Conservation (phyloP, 208 protist species). For the Leishmania braziliensis region DNA sequence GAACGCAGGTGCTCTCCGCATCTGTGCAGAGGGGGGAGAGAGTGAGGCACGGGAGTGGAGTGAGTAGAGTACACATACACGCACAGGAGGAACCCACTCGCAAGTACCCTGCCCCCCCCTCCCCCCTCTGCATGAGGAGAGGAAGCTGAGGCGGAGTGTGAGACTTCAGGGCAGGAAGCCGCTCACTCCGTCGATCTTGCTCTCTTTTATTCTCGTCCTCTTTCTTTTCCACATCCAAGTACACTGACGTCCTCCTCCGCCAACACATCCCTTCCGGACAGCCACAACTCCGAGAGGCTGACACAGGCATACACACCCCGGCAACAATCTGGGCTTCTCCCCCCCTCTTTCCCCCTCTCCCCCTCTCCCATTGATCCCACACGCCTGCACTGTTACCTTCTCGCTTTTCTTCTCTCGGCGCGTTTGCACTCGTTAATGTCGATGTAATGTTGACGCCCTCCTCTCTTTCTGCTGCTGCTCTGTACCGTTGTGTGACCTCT, state of each 20-base stretch:
- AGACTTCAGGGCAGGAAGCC: not conserved
- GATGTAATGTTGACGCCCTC: too few species aligned
- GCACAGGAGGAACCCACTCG: not conserved
- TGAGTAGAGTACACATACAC: not conserved
- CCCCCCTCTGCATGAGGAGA: not conserved
- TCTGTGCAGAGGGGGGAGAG: not conserved
- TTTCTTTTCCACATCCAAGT: too few species aligned
- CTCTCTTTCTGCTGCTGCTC: too few species aligned
- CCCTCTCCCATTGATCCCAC: not conserved
- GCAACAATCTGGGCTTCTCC: not conserved
- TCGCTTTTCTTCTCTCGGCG: not conserved
- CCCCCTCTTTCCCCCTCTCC: not conserved
- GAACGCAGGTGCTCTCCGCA: not conserved
- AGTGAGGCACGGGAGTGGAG: not conserved
- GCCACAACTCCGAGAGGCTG: not conserved
- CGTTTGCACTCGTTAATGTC: not conserved
- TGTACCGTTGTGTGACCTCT: too few species aligned
- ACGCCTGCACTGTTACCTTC: not conserved
- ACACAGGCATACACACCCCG: not conserved
- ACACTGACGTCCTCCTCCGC: not conserved
- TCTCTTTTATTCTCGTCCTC: not conserved
- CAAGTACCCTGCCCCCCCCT: not conserved
- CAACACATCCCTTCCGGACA: not conserved
- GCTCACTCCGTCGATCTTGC: not conserved
- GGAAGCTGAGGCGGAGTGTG: not conserved